Evolutionary conservation across 192 early-diverging fungal species (phyloP).

Genomic region (Linnemannia zychae): DNA sequence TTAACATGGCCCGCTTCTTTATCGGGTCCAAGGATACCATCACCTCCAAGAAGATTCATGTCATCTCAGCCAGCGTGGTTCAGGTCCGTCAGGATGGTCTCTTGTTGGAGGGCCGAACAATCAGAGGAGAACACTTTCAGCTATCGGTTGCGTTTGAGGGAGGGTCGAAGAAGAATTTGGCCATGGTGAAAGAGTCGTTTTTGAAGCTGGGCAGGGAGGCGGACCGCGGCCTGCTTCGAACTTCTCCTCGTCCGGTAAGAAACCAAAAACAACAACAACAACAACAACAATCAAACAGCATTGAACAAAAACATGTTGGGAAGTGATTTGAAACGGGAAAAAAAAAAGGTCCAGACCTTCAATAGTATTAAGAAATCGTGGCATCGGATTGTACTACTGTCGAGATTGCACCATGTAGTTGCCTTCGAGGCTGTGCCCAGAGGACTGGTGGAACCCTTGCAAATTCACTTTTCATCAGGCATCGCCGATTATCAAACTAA

Average conservation of each 20-base stretch:
- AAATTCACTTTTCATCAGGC: background rate
- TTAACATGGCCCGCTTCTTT: constrained; percentile 6
- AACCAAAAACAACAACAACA: background rate
- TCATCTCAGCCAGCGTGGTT: constrained; percentile 4
- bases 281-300: background rate
- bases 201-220: constrained; percentile 10
- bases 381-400: too few species aligned
- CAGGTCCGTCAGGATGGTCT: constrained; percentile 13
- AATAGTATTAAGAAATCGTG: too few species aligned
- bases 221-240: background rate
- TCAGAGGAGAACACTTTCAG: background rate
- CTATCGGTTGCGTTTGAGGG: constrained; percentile 1
- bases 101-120: background rate
- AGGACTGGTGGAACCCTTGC: background rate
- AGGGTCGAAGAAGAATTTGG: background rate
- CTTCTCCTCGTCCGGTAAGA: background rate
- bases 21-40: background rate
- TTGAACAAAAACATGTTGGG: background rate
- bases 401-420: too few species aligned
- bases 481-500: background rate
- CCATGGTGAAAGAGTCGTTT: constrained; percentile 7
- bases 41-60: too few species aligned
- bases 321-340: background rate
- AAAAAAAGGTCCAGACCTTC: background rate
- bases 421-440: background rate